Percentiles rank a stretch among this genome's conserved stretches.
These are phyloP conservation scores for Hygrocybe punicea DNA, from an alignment of 768 basidiomycete species.

Conservation along the genomic window DNA sequence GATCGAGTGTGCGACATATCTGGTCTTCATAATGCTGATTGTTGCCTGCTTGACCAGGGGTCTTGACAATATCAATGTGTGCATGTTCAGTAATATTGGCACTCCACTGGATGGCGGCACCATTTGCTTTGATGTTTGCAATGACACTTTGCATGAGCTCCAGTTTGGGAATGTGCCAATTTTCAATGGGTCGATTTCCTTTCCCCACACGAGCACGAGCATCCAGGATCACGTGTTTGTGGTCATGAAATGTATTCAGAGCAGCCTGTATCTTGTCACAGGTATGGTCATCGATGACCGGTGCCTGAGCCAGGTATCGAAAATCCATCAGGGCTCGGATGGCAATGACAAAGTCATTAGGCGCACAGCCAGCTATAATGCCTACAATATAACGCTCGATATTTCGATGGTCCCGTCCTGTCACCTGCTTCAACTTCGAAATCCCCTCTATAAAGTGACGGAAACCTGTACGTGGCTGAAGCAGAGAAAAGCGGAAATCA, in stretches of 20 bases:
- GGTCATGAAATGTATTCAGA: conserved; percentile 30
- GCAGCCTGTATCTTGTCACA: conserved; percentile 17
- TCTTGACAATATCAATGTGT: conserved; percentile 33
- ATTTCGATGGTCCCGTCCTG: conserved; percentile 39
- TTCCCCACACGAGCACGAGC: conserved; percentile 27
- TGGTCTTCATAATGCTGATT: conserved; percentile 34
- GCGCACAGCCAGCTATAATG: conserved; percentile 34
- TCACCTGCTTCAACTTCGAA: conserved; percentile 40
- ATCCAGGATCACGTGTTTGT: conserved; percentile 35
- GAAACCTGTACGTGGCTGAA: conserved; percentile 35
- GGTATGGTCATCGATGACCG: conserved; percentile 19
- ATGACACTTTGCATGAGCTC: conserved; percentile 36
- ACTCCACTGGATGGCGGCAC: conserved; percentile 34
- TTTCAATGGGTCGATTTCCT: conserved; percentile 19
- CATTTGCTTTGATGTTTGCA: conserved; percentile 25
- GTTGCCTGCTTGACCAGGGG: conserved; percentile 29
- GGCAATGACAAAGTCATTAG: conserved; percentile 27
- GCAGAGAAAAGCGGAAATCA: conserved; percentile 34
- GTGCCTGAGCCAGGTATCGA: conserved; percentile 34
- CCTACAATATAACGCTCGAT: conserved; percentile 35
- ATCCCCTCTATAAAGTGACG: conserved; percentile 40
- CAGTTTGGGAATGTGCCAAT: conserved; percentile 45
- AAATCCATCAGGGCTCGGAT: conserved; percentile 39
- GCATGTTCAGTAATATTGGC: conserved; percentile 34
- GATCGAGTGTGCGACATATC: conserved; percentile 33